A percentile compares a stretch with the other conserved stretches of the same genome.
Evolutionary conservation across 192 early-diverging fungal genomes (phyloP).

Genomic region (Backusella morwellensis): DNA sequence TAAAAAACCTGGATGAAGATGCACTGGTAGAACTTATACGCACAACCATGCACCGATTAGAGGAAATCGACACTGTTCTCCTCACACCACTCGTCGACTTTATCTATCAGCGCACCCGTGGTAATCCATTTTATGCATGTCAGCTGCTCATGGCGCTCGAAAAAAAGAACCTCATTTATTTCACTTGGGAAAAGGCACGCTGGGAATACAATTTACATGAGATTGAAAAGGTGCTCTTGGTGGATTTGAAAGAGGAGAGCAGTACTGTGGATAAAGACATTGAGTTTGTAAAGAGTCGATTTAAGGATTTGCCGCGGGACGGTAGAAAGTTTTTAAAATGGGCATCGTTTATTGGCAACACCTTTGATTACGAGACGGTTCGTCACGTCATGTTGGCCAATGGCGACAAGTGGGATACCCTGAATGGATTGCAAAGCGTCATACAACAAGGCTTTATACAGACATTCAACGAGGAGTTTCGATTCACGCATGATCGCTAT

Average conservation of each 20-base stretch:
- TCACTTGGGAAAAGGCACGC: conserved; percentile 27
- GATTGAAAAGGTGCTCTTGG: conserved; percentile 15
- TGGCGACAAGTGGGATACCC: conserved; percentile 3
- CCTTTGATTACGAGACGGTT: conserved; percentile 28
- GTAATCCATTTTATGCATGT: conserved; percentile 33
- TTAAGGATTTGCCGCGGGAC: conserved; percentile 28
- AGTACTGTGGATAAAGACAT: conserved; percentile 14
- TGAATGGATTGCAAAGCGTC: conserved; percentile 27
- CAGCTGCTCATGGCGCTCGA: conserved; percentile 27
- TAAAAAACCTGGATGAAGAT: conserved; percentile 22
- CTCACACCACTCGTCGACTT: conserved; percentile 31
- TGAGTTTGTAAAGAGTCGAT: conserved; percentile 23
- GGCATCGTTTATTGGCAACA: conserved; percentile 37
- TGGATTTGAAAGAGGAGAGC: background rate
- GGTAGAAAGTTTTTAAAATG: conserved; percentile 32
- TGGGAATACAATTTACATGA: conserved; percentile 36
- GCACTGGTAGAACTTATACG: conserved; percentile 28
- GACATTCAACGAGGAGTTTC: conserved; percentile 25
- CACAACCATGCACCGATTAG: conserved; percentile 26
- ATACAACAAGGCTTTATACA: conserved; percentile 33
- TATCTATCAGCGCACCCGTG: conserved; percentile 15
- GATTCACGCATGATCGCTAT: conserved; percentile 33
- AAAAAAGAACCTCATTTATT: conserved; percentile 28
- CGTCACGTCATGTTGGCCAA: conserved; percentile 22
- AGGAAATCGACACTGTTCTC: conserved; percentile 17